Base-by-base conservation (phyloP, 495 filamentous ascomycete genomes). In the Trichoderma gamsii region DNA sequence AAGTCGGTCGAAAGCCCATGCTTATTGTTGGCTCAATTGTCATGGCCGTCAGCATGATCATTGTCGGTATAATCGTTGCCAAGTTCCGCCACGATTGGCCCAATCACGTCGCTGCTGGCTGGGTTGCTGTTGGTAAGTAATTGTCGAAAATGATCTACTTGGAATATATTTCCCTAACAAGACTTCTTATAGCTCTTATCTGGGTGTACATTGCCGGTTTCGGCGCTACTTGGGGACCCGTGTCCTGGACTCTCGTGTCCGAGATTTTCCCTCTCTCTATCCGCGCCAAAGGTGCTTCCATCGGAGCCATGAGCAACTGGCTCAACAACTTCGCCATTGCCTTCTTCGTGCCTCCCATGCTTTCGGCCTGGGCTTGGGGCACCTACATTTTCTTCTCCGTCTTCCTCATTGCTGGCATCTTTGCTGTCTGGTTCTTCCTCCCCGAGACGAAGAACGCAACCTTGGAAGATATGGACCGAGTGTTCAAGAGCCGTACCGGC, bases 251-350 rank as follows among this genome's bases (percentile, higher is more conserved):
- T 69, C 85, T 89, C 71, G 82, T 85, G 23, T 80, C 89, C 38
- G 84, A 90, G 75, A 82, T 90, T 73, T 86, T 87, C 79, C 84
- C 89, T 21, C 79, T 88, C 32, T 80, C 85, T 71, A 85, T 85
- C 66, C 83, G 88, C 74, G 82, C 84, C 64, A 84, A 84, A 73
- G 86, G 68, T 25, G 68, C 73, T 64, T 75, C 73, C 41, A 68
- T 76, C 27, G 56, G 65, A 25, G 73, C 75, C 27, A 69, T 64
- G 11, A 63, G 56, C 64, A 75, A 75, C 56, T 61, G 56, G 56
- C 56, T 61, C 9, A 61, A 61, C 56, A 61, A 61, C 56, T 61
- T 61, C 12, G 56, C 56, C 56, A 61, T 61, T 32, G 56, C 56
- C 11, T 61, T 61, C 56, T 61, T 61, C 25, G 56, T 61, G 8